Evolutionary conservation across 2,329 filamentous ascomycete genomes (phyloP).

Genomic region (Volutella citrinella): DNA sequence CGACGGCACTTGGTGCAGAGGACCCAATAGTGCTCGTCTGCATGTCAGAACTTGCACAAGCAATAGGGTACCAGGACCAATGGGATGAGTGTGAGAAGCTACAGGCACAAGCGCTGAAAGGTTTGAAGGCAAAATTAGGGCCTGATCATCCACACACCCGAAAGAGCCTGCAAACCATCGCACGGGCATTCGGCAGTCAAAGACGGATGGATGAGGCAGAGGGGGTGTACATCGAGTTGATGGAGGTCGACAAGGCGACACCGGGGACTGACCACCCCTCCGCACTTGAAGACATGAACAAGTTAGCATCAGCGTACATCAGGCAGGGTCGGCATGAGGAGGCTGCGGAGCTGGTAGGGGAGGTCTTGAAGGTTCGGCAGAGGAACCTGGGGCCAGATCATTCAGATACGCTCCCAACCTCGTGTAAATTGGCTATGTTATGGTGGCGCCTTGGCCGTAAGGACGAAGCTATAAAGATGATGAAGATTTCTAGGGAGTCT

Average conservation of each 20-base stretch:
- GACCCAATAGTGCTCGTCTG: neutral
- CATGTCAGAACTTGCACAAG: neutral
- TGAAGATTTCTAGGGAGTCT: too few species aligned
- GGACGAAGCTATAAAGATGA: too few species aligned
- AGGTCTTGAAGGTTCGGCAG: neutral
- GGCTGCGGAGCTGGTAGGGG: neutral
- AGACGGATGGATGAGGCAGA: conserved; percentile 1
- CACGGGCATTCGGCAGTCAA: neutral
- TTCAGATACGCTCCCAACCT: neutral
- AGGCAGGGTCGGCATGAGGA: neutral
- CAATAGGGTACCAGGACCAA: neutral
- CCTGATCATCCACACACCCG: neutral
- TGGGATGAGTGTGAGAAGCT: neutral
- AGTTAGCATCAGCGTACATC: neutral
- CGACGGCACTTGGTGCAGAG: neutral
- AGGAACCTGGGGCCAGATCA: neutral
- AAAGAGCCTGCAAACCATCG: neutral
- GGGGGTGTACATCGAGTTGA: neutral
- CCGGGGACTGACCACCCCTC: neutral
- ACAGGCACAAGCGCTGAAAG: neutral
- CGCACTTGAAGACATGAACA: neutral
- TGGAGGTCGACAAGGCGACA: neutral
- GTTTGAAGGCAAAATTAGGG: neutral
- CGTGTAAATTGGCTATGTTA: too few species aligned
- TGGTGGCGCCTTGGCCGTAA: too few species aligned